Conservation (phyloP, 2,329 filamentous ascomycete genomes). For the Paecilomyces sp. region DNA sequence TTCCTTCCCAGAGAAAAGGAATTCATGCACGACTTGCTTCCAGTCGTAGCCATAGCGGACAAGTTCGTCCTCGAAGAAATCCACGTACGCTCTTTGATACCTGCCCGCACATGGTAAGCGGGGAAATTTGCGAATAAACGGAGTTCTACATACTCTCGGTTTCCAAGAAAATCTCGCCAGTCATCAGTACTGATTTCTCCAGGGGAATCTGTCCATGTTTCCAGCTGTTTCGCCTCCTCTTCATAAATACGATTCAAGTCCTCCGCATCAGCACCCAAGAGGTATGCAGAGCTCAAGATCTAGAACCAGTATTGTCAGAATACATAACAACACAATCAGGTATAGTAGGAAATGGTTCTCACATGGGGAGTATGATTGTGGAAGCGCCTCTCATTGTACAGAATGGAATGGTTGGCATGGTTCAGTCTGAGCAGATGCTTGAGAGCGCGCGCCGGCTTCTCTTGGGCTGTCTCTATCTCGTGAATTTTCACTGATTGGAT, state of each 20-base stretch:
- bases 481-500: constrained; percentile 66
- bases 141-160: constrained; percentile 48
- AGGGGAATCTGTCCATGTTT: constrained; percentile 77
- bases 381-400: constrained; percentile 67
- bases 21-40: constrained; percentile 68
- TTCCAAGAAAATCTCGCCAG: constrained; percentile 79
- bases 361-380: constrained; percentile 80
- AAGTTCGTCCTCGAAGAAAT: constrained; percentile 92
- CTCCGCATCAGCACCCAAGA: constrained; percentile 67
- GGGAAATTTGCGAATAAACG: not conserved
- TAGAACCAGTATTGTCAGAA: constrained; percentile 18
- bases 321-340: not conserved
- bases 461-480: constrained; percentile 70
- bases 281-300: constrained; percentile 76
- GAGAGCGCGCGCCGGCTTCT: constrained; percentile 72
- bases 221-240: constrained; percentile 60
- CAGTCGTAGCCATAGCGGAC: constrained; percentile 74
- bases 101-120: constrained; percentile 20
- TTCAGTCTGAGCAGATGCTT: constrained; percentile 90
- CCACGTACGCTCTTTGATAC: constrained; percentile 85
- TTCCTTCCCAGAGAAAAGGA: constrained; percentile 59
- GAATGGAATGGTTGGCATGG: constrained; percentile 79
- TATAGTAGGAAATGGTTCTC: constrained; percentile 14
- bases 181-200: constrained; percentile 75
- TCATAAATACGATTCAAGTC: constrained; percentile 80